phyloP scores from a whole-genome alignment of 805 yeast species.

The Yamadazyma ubonensis region DNA sequence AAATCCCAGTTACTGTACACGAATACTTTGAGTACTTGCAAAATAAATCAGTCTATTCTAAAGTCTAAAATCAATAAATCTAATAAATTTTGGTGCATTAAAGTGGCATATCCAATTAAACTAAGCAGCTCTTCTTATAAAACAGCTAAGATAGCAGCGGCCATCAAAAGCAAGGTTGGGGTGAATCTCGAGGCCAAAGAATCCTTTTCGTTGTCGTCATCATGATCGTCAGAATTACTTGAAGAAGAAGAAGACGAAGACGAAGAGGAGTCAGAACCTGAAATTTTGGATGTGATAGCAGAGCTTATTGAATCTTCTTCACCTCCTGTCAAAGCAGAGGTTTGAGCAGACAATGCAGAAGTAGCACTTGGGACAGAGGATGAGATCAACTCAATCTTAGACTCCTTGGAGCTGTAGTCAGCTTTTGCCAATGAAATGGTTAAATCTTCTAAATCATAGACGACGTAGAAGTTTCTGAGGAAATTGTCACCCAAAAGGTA shows the following conservation, averaged over 20 bases:
- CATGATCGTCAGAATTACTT: not conserved
- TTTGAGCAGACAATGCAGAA: constrained; percentile 42
- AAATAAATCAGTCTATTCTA: too few relatives aligned
- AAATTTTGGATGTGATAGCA: not conserved
- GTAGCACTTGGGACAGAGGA: constrained; percentile 50
- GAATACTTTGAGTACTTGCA: too few relatives aligned
- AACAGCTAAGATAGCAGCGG: not conserved
- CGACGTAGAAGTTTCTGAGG: constrained; percentile 60
- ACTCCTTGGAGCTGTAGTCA: constrained; percentile 20
- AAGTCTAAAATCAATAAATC: too few relatives aligned
- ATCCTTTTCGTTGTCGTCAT: not conserved
- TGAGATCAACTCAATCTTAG: constrained; percentile 40
- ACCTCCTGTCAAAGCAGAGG: constrained; percentile 8
- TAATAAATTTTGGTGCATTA: too few relatives aligned
- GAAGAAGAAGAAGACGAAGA: too few relatives aligned
- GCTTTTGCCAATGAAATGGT: constrained; percentile 51
- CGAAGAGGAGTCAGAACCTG: too few relatives aligned
- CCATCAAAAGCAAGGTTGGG: not conserved
- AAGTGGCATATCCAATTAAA: too few relatives aligned
- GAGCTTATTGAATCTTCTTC: not conserved
- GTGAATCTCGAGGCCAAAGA: not conserved
- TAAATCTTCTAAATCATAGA: constrained; percentile 57
- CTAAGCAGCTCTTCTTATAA: too few relatives aligned
- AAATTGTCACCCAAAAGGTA: constrained; percentile 62
- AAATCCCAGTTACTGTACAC: too few relatives aligned